Evolutionary conservation across 1,139 yeast species (phyloP), one percentile per base, ranked within the genome.

Genomic region (Kurtzmaniella quercitrusa): DNA sequence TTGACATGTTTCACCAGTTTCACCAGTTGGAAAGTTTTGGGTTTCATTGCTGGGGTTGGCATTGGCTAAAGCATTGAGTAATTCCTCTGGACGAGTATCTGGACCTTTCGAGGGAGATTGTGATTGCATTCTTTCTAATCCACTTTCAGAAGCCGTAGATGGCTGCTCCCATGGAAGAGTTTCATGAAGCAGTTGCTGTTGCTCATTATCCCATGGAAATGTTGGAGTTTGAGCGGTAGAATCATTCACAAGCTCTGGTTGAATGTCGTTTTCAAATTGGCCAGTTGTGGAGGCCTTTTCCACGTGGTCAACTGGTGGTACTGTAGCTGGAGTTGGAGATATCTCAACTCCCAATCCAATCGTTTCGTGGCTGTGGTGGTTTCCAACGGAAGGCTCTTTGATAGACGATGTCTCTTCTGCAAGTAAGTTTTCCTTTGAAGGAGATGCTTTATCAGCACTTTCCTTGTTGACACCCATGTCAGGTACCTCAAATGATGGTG

Each of bases 101-200:
- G 16, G 18, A 14, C 18, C 16, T 17, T 31, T 31, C 5, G 16
- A 8, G 3, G 16, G 18, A 3, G 16, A 14, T 14, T 31, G 5
- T 3, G 18, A 31, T 6, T 8, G 3, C 16, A 31, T 14, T 15
- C 16, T 14, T 31, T 31, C 36, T 6, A 16, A 14, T 9, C 18
- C 18, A 16, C 3, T 31, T 31, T 31, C 18, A 5, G 12, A n/a
- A 17, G 12, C 6, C 6, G 9, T 25, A 4, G 25, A 5, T 37
- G 41, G 33, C 19, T 17, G 14, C 12, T 43, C 46, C 48, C 48
- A 43, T 3, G 46, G 46, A 25, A 39, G 44, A 4, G 17, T 14
- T 14, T 34, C 37, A 34, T 18, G 17, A 5, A 14, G 17, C 7
- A 12, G 10, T 41, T 43, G 33, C 16, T 17, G 14, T 14, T 43